Evolutionary conservation across 139 green algal species (phyloP), one percentile per base, ranked within the genome.

Genomic region (Deuterostichococcus epilithicus): DNA sequence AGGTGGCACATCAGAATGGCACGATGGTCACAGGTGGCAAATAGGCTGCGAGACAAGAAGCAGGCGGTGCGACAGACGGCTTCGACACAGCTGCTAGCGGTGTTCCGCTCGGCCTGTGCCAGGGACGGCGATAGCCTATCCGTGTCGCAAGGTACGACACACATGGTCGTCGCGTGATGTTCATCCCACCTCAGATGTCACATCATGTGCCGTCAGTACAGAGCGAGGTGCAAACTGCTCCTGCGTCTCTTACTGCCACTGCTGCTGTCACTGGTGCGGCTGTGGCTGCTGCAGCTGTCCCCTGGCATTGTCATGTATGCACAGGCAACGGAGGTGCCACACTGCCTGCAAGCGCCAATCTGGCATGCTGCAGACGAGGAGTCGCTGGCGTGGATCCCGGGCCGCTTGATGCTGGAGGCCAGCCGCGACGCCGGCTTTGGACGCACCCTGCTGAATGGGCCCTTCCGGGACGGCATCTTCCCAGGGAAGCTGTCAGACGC

Each of bases 21-120:
- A n/a, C n/a, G n/a, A n/a, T n/a, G n/a, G n/a, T n/a, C n/a, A 71
- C n/a, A 78, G 22, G 82, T 90, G 34, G 68, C 70, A 3, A 45
- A 35, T 18, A 76, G 92, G 30, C 59, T 97, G 77, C 74, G 89
- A 0, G 92, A 97, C 82, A 89, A 83, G 47, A 91, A 90, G 85
- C 47, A 86, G 30, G 20, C 32, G 30, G 89, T 94, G 68, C 82
- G 90, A 23, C 86, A 81, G 33, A 86, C 91, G 32, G 86, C 86
- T 4, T 83, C 83, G n/a, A 70, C 32, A 6, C 63, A 73, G 32
- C 22, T 86, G 26, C 38, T 83, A 72, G 75, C 73, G 1, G 77
- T 91, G 23, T 86, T 85, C 76, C 84, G 78, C 75, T 85, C 35
- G 34, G 70, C 26, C 22, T 26, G 35, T 2, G 36, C 26, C 1